A percentile compares a stretch with the other conserved stretches of the same genome.
These are phyloP conservation scores for Tetraselmis striata DNA, from an alignment of 139 green algal species.

Conservation along the genomic window DNA sequence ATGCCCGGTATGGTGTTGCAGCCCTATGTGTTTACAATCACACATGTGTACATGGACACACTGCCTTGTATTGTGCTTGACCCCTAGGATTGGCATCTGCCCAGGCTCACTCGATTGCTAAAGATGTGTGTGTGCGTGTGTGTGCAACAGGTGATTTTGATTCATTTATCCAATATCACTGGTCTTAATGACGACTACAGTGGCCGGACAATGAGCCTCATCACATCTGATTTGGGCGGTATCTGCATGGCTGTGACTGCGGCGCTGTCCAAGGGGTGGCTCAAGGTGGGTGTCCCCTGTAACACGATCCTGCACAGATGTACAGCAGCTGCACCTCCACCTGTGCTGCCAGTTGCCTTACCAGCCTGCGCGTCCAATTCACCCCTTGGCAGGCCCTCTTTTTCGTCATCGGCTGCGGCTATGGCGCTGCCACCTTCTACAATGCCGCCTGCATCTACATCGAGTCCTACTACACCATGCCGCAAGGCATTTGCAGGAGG, in stretches of 20 bases:
- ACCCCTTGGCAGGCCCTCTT: not conserved
- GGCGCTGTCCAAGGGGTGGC: conserved; percentile 16
- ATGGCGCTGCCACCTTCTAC: conserved; percentile 4
- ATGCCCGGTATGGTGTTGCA: conserved; percentile 30
- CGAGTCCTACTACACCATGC: conserved; percentile 8
- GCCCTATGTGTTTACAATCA: too few species aligned
- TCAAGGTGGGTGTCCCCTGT: conserved; percentile 13
- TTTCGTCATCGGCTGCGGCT: not conserved
- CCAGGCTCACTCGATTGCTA: not conserved
- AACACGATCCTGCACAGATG: not conserved
- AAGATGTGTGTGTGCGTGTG: too few species aligned
- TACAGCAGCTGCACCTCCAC: not conserved
- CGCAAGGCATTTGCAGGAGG: not conserved
- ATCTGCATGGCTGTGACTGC: conserved; percentile 35
- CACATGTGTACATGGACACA: too few species aligned
- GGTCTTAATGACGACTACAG: conserved; percentile 51
- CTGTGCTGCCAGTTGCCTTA: not conserved
- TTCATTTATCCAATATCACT: conserved; percentile 47
- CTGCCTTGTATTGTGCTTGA: not conserved
- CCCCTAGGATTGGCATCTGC: not conserved
- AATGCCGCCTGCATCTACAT: conserved; percentile 6
- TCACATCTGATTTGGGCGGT: conserved; percentile 37
- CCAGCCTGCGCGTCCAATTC: not conserved
- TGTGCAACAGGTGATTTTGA: conserved; percentile 52
- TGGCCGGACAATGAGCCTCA: conserved; percentile 45